Conservation (phyloP, 345 rosid species). For the Hevea brasiliensis region DNA sequence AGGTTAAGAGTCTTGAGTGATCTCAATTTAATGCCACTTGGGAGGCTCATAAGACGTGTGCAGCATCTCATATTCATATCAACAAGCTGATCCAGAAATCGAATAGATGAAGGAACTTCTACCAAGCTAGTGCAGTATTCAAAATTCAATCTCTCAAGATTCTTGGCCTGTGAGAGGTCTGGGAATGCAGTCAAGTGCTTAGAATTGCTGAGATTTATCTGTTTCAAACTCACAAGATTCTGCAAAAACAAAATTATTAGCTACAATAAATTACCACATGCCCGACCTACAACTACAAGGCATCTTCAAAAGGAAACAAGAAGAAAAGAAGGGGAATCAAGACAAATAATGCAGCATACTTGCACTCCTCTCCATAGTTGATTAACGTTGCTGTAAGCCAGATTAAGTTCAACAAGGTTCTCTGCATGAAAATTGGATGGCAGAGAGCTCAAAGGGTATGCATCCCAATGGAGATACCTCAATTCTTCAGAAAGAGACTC, state of each 20-base stretch:
- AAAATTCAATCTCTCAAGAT: too few relatives aligned
- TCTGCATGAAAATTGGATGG: background rate
- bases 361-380: background rate
- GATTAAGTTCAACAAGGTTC: conserved; percentile 6
- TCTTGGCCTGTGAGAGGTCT: too few relatives aligned
- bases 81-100: background rate
- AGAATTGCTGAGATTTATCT: too few relatives aligned
- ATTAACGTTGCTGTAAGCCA: background rate
- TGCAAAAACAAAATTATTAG: background rate
- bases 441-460: background rate
- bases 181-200: too few relatives aligned
- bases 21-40: too few relatives aligned
- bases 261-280: too few relatives aligned
- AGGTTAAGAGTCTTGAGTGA: conserved; percentile 17
- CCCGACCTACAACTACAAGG: too few relatives aligned
- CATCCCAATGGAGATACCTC: conserved; percentile 5
- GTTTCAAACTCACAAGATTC: conserved; percentile 5
- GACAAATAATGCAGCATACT: background rate
- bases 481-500: background rate
- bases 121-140: too few relatives aligned
- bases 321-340: background rate
- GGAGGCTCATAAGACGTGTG: background rate
- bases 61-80: background rate
- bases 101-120: background rate
- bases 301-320: background rate